These are phyloP conservation scores for Umbilicus rupestris DNA, from an alignment of 164 flowering plant genomes.

Conservation along the genomic window DNA sequence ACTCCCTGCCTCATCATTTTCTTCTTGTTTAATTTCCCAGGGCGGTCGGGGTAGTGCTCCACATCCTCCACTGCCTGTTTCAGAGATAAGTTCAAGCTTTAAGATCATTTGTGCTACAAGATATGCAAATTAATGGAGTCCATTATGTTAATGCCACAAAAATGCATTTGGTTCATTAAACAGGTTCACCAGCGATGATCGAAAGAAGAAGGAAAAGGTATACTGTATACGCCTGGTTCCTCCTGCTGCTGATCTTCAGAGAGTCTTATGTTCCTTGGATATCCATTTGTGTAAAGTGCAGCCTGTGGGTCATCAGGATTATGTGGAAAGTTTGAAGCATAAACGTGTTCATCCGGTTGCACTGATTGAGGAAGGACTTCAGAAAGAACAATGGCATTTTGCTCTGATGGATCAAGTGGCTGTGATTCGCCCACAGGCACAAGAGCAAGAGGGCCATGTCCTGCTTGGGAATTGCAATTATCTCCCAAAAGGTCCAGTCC, in stretches of 20 bases:
- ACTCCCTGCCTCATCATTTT: not conserved
- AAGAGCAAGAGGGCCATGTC: slow-evolving; percentile 13
- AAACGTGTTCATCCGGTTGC: slow-evolving; percentile 7
- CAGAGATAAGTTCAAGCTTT: not conserved
- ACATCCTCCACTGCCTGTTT: slow-evolving; percentile 6
- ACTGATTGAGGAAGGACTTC: slow-evolving; percentile 5
- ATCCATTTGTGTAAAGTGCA: slow-evolving; percentile 9
- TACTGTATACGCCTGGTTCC: slow-evolving; percentile 6
- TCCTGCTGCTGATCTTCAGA: slow-evolving; percentile 6
- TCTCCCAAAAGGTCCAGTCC: slow-evolving; percentile 13
- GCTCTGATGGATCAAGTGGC: slow-evolving; percentile 1
- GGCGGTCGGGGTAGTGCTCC: slow-evolving; percentile 12
- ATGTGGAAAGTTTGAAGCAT: slow-evolving; percentile 7
- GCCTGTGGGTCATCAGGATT: slow-evolving; percentile 11
- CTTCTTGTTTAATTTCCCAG: slow-evolving; percentile 11
- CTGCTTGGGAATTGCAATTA: slow-evolving; percentile 1
- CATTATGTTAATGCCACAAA: not conserved
- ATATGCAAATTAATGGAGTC: not conserved
- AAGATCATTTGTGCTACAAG: not conserved
- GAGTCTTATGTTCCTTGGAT: not conserved
- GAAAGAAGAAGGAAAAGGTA: not conserved
- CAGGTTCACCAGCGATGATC: not conserved
- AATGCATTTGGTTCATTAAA: no score
- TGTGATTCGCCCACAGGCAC: slow-evolving; percentile 12
- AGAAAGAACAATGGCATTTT: slow-evolving; percentile 1